Percentiles rank a stretch among this genome's conserved stretches.
Conservation (phyloP, 116 monocot genomes). For the Zostera marina region DNA sequence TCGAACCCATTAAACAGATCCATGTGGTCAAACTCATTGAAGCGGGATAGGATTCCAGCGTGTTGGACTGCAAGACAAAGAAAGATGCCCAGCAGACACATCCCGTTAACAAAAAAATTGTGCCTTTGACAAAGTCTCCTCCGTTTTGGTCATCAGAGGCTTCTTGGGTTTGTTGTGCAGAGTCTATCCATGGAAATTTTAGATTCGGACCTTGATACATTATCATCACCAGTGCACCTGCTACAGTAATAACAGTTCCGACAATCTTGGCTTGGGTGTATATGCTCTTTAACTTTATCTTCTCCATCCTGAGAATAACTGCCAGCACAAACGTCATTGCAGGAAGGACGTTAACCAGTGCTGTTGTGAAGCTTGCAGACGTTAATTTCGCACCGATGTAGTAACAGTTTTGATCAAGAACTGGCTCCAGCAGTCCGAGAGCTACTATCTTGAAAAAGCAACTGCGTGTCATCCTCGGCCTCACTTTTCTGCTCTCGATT, state of each 20-base stretch:
- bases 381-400: not conserved
- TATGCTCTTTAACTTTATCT: conserved; percentile 14
- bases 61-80: conserved; percentile 46
- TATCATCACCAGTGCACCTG: conserved; percentile 46
- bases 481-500: conserved; percentile 26
- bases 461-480: conserved; percentile 30
- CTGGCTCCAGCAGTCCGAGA: conserved; percentile 35
- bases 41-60: conserved; percentile 33
- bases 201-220: conserved; percentile 45
- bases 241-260: conserved; percentile 40
- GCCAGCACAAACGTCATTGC: not conserved
- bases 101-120: conserved; percentile 26
- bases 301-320: conserved; percentile 34
- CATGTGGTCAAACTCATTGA: conserved; percentile 33
- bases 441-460: conserved; percentile 27
- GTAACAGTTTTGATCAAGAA: conserved; percentile 24
- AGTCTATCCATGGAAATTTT: conserved; percentile 26
- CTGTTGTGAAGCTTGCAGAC: not conserved
- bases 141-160: not conserved
- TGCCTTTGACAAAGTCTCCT: conserved; percentile 35
- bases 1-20: conserved; percentile 33
- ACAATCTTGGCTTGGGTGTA: conserved; percentile 48
- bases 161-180: conserved; percentile 6
- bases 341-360: not conserved
- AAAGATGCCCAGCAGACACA: conserved; percentile 47